These are phyloP conservation scores for Nemophila menziesii DNA, from an alignment of 257 asterid genomes.

Conservation along the genomic window DNA sequence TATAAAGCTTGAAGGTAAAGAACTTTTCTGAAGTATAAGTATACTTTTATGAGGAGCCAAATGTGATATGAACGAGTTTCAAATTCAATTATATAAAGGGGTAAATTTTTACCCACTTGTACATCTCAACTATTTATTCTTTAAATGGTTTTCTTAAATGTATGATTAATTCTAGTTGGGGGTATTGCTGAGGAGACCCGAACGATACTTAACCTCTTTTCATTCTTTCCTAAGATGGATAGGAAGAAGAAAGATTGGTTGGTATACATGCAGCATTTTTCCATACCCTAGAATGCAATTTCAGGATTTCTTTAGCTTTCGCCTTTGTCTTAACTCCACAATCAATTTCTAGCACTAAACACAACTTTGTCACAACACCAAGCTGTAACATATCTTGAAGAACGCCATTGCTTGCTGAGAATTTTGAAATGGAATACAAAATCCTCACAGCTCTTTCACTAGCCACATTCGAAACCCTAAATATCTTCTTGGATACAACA, in stretches of 20 bases:
- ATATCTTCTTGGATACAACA: conserved; percentile 61
- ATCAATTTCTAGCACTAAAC: conserved; percentile 52
- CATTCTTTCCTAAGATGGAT: conserved; percentile 23
- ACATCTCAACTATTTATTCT: no score
- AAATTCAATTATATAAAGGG: no score
- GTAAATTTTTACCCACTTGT: no score
- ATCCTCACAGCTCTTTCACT: conserved; percentile 62
- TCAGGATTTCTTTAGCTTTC: conserved; percentile 56
- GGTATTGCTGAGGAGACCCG: no score
- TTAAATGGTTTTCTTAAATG: no score
- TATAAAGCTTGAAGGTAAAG: no score
- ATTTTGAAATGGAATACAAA: conserved; percentile 41
- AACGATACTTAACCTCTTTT: neutral
- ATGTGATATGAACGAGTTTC: no score
- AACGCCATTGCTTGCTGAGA: conserved; percentile 34
- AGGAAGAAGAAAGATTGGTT: conserved; percentile 21
- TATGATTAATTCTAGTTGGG: no score
- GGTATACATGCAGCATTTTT: conserved; percentile 53
- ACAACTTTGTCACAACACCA: conserved; percentile 63
- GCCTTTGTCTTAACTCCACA: conserved; percentile 52
- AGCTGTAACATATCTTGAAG: conserved; percentile 57
- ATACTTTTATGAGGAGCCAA: no score
- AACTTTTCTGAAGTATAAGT: no score
- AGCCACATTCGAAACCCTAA: conserved; percentile 62
- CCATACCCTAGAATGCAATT: conserved; percentile 54